Evolutionary conservation across 1,284 basidiomycete species (phyloP), one percentile per base, ranked within the genome.

Genomic region (Cryptococcus wingfieldii): DNA sequence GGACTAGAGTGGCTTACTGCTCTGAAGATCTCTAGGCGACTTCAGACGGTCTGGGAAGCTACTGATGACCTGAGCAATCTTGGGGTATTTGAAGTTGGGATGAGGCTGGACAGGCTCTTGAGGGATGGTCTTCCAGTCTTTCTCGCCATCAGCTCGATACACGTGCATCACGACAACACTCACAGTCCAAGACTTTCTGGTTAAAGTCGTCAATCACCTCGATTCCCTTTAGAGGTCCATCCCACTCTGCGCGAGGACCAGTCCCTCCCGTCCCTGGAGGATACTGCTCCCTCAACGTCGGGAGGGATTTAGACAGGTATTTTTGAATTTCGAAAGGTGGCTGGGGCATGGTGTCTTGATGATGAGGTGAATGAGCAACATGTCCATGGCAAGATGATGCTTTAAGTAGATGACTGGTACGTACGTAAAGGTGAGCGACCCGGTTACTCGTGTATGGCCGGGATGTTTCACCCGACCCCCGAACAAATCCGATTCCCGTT

Each of bases 191-290:
- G 55, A 74, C 71, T 47, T 64, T 54, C 18, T 63, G 58, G 14
- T 60, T 59, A 50, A 77, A 75, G 31, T 67, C 66, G n/a, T 71
- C 65, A 56, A 78, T 67, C 34, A 72, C 67, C 53, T 70, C 67
- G 38, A 78, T 66, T 6, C 64, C 62, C 60, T 69, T 69, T 31
- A 78, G 62, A 14, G 61, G 62, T 19, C 73, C 74, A 38, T 74
- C 66, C 64, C 70, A 74, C n/a, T 68, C 59, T 13, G 64, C 61
- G 47, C 74, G 65, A 12, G 72, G 68, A 25, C 73, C 73, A 19
- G 75, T 77, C 18, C 73, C 75, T 41, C 76, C 76, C n/a, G 74
- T 72, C 16, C 74, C 71, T 46, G 69, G 73, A 14, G 72, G 77
- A 60, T 71, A 77, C 61, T 68, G 66, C 59, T 75, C 77, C 51